A percentile compares a stretch with the other conserved stretches of the same genome.
Conservation (phyloP, 768 basidiomycete genomes). For the Leucocoprinus leucothites region DNA sequence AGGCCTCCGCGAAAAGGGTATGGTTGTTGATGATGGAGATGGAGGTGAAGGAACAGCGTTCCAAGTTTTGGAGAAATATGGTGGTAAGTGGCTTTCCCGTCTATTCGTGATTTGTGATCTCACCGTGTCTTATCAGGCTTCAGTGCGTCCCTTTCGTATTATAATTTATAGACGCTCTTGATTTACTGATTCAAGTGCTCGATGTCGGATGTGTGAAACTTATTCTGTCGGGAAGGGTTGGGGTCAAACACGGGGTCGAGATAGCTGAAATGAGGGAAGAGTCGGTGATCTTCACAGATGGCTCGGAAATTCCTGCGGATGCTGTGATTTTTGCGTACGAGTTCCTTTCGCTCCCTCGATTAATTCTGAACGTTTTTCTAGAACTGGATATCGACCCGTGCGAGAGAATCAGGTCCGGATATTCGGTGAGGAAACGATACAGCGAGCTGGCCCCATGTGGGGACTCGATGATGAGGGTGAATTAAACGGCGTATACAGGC, state of each 20-base stretch:
- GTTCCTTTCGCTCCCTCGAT: too few relatives aligned
- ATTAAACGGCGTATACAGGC: constrained; percentile 31
- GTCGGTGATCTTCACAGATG: constrained; percentile 35
- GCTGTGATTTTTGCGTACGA: constrained; percentile 42
- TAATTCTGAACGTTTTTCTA: neutral
- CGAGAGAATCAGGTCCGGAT: constrained; percentile 25
- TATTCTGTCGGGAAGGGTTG: constrained; percentile 53
- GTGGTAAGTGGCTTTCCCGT: neutral
- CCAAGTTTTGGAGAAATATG: constrained; percentile 4
- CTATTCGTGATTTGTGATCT: neutral
- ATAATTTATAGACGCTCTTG: neutral
- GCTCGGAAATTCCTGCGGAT: constrained; percentile 37
- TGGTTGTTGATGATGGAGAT: constrained; percentile 5
- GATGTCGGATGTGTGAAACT: constrained; percentile 50
- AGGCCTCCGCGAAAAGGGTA: constrained; percentile 6
- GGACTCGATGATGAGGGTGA: constrained; percentile 43
- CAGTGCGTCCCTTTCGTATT: neutral
- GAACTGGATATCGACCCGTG: constrained; percentile 16
- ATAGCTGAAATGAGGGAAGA: constrained; percentile 32
- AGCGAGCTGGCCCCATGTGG: constrained; percentile 28
- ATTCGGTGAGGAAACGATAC: constrained; percentile 34
- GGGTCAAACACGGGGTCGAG: constrained; percentile 51
- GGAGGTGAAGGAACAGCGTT: constrained; percentile 2
- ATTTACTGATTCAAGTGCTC: constrained; percentile 19
- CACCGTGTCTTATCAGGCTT: neutral